Base-by-base conservation (phyloP, 2,329 filamentous ascomycete species). In the Aureobasidium zeae region DNA sequence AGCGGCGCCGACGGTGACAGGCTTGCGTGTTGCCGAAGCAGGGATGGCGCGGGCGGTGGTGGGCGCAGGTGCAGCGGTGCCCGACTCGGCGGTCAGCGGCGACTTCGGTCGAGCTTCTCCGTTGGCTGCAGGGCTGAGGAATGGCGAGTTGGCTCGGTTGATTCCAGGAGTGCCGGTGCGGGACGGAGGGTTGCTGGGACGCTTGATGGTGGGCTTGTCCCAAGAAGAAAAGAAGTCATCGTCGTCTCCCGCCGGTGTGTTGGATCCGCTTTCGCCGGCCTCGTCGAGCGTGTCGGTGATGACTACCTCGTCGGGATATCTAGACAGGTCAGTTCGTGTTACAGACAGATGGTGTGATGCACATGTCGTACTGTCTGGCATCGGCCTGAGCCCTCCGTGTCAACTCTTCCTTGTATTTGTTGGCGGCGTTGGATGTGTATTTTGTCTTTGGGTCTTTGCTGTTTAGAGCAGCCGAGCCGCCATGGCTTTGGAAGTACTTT, bases 201-300 rank as follows among this genome's bases (percentile, higher is more conserved):
- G 81, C 73, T 96, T 98, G 67, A 98, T 93, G 4, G 87, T 77
- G 16, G 91, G 91, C 69, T 96, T 95, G 60, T 96, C 91, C 91
- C 89, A 98, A 1, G 87, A 95, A 8, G 89, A 94, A 68, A 98
- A 98, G 72, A 98, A 98, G 62, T 96, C 91, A 58, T 95, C 88
- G 15, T 82, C 80, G 16, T 77, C 73, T 53, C 94, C 87, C 53
- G 79, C 83, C 33, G 88, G 85, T 9, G 86, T 93, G 52, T 74
- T 77, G 26, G 77, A 71, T 52, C 76, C 80, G 48, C 86, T 81
- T 42, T 67, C 68, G 36, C 74, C 69, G 17, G 68, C 69, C 41
- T 79, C 74, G 50, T 74, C 71, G 45, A 68, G 66, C 22, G 76
- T 70, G 56, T 96, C 91, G 46, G 79, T 83, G 52, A 95, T 80